A percentile compares a stretch with the other conserved stretches of the same genome.
These are phyloP conservation scores for Turritis glabra DNA, from an alignment of 345 rosid genomes.

Conservation along the genomic window DNA sequence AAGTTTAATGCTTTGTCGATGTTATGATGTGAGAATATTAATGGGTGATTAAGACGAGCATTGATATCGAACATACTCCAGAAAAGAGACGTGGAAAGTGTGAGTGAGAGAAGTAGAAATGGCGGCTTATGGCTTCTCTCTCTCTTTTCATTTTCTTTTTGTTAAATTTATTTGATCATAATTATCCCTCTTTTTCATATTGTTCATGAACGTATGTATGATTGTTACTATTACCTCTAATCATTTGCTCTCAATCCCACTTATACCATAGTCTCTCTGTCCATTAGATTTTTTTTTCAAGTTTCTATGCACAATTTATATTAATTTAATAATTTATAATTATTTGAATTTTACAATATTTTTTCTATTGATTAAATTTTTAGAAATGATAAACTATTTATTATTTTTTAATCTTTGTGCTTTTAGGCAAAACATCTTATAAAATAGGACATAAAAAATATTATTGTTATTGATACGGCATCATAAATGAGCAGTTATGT, in stretches of 20 bases:
- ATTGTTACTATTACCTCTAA: not conserved
- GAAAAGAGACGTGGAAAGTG: slow-evolving; percentile 31
- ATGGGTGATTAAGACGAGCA: slow-evolving; percentile 38
- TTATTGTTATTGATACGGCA: not conserved
- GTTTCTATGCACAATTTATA: no score
- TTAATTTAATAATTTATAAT: no score
- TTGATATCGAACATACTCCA: slow-evolving; percentile 20
- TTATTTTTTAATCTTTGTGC: no score
- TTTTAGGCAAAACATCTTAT: no score
- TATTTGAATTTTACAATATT: no score
- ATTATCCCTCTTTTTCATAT: not conserved
- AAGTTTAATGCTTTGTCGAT: slow-evolving; percentile 7
- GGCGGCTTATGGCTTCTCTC: slow-evolving; percentile 33
- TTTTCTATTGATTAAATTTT: no score
- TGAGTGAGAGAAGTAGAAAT: slow-evolving; percentile 35
- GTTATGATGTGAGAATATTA: slow-evolving; percentile 29
- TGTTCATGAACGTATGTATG: not conserved
- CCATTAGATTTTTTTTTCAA: no score
- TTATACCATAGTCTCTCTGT: no score
- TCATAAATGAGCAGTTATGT: not conserved
- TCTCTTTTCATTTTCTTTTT: not conserved
- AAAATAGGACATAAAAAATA: no score
- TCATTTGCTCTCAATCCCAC: slow-evolving; percentile 1
- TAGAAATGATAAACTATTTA: no score
- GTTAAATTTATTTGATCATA: not conserved